Evolutionary conservation across 192 early-diverging fungal genomes (phyloP).

Genomic region (Lobosporangium transversale): DNA sequence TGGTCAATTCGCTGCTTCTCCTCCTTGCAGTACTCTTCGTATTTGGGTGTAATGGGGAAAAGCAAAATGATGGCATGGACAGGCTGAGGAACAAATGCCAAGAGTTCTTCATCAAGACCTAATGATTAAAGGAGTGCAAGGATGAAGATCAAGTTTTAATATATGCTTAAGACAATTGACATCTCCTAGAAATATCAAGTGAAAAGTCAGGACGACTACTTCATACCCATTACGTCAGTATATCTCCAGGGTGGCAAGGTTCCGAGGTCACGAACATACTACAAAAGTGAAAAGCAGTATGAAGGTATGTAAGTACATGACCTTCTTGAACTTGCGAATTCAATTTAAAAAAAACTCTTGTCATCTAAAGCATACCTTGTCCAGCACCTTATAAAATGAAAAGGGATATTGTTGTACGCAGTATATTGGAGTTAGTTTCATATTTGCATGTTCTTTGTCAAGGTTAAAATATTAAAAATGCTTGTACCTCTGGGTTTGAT

Average conservation of each 20-base stretch:
- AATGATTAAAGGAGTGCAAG: neutral
- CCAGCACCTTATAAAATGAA: conserved; percentile 69
- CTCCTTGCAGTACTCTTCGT: conserved; percentile 61
- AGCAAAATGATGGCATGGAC: conserved; percentile 86
- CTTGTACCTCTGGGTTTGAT: conserved; percentile 81
- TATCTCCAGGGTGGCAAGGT: conserved; percentile 71
- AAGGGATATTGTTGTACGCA: too few relatives aligned
- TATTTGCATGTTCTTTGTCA: too few relatives aligned
- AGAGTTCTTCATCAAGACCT: conserved; percentile 86
- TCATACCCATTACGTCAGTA: conserved; percentile 81
- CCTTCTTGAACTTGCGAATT: too few relatives aligned
- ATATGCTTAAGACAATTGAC: too few relatives aligned
- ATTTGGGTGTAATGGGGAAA: conserved; percentile 80
- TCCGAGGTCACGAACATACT: conserved; percentile 78
- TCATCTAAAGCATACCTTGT: conserved; percentile 68
- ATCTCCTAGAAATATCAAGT: too few relatives aligned
- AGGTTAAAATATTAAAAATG: neutral
- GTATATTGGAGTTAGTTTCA: too few relatives aligned
- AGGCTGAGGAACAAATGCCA: conserved; percentile 84
- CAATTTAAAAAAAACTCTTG: too few relatives aligned
- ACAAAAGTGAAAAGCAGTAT: neutral
- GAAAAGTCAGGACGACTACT: too few relatives aligned
- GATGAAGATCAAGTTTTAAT: too few relatives aligned
- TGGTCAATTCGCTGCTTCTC: conserved; percentile 59
- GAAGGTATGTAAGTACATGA: too few relatives aligned